A percentile compares a stretch with the other conserved stretches of the same genome.
Conservation (phyloP, 2,329 filamentous ascomycete species). For the Apiospora arundinis region DNA sequence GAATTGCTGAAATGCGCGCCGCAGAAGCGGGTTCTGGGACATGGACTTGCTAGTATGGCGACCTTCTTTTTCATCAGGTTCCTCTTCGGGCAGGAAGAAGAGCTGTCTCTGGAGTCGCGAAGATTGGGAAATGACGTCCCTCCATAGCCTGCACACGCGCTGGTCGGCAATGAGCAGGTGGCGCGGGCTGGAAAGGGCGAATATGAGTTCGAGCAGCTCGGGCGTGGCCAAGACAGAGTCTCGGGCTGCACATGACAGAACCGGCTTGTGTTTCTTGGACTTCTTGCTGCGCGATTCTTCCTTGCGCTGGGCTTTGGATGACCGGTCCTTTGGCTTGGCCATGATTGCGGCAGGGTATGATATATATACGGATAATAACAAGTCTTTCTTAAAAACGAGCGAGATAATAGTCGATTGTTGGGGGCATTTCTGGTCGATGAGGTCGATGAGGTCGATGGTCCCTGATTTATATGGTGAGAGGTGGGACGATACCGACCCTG, state of each 20-base stretch:
- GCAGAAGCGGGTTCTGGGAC: not conserved
- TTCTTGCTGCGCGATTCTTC: not conserved
- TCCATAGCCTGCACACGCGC: not conserved
- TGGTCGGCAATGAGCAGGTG: not conserved
- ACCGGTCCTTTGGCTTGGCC: not conserved
- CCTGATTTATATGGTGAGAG: not conserved
- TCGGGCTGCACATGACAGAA: not conserved
- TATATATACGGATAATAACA: not conserved
- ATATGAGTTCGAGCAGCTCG: not conserved
- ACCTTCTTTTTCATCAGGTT: not conserved
- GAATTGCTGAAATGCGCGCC: not conserved
- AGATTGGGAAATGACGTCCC: not conserved
- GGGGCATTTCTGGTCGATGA: not conserved
- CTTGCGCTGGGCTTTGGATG: not conserved
- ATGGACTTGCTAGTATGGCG: too few species aligned
- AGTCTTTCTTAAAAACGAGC: not conserved
- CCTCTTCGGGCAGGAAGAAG: not conserved
- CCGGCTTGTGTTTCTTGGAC: not conserved
- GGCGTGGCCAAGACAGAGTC: not conserved
- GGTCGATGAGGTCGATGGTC: not conserved
- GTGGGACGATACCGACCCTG: not conserved
- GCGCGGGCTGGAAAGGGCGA: not conserved
- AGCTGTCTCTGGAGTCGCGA: not conserved
- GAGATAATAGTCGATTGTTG: too few species aligned
- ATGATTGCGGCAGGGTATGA: not conserved